These are phyloP conservation scores for Turnera subulata DNA, from an alignment of 345 rosid species.

Conservation along the genomic window DNA sequence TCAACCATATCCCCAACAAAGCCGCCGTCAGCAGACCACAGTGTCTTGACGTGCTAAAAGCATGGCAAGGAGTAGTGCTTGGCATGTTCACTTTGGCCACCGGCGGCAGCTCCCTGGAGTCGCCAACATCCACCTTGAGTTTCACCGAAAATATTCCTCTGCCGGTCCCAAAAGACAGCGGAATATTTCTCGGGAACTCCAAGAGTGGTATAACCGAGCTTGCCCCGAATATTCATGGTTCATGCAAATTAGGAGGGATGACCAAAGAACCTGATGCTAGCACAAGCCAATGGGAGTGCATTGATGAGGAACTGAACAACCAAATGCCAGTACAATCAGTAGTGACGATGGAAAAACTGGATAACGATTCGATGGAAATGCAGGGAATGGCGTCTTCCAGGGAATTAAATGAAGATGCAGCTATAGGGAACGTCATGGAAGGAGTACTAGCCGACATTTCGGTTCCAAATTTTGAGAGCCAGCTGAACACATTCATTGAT, in stretches of 20 bases:
- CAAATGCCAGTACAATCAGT: slow-evolving; percentile 4
- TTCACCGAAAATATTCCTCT: slow-evolving; percentile 11
- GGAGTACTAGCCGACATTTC: slow-evolving; percentile 20
- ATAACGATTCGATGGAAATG: slow-evolving; percentile 3
- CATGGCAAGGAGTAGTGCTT: slow-evolving; percentile 35
- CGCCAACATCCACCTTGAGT: slow-evolving; percentile 31
- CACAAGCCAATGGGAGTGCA: slow-evolving; percentile 10
- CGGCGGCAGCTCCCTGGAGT: slow-evolving; percentile 20
- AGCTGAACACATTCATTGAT: not conserved
- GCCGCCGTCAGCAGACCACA: slow-evolving; percentile 18
- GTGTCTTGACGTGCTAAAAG: slow-evolving; percentile 47
- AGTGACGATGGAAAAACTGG: slow-evolving; percentile 1
- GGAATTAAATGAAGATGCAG: slow-evolving; percentile 4
- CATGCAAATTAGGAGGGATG: not conserved
- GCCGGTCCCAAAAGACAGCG: not conserved
- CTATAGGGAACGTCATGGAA: slow-evolving; percentile 15
- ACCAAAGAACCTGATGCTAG: not conserved
- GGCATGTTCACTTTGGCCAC: slow-evolving; percentile 27
- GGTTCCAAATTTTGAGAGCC: slow-evolving; percentile 18
- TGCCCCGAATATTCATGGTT: not conserved
- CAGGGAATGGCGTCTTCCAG: slow-evolving; percentile 6
- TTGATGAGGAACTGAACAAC: slow-evolving; percentile 3
- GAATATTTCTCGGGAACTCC: too few species aligned
- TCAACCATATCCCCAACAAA: not conserved
- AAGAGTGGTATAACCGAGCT: too few species aligned